Evolutionary conservation across 768 basidiomycete species (phyloP), one percentile per base, ranked within the genome.

Genomic region (Terana coerulea): DNA sequence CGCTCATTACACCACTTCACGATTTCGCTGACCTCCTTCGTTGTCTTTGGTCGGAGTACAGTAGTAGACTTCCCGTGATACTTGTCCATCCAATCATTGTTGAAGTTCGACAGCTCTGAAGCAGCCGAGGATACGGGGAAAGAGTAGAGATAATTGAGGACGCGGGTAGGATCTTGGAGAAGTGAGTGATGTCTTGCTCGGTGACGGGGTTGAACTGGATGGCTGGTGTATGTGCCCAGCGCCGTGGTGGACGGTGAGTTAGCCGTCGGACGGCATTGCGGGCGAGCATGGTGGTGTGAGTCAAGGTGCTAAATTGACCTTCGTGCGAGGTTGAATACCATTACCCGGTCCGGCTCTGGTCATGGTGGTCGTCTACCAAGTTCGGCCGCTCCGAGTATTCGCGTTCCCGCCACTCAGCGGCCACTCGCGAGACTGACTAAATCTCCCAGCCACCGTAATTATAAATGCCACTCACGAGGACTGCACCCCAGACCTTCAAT

Each of bases 71-170:
- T 69, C n/a, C 95, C 97, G 48, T 77, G 78, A 66, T 94, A 98
- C 67, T 95, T 95, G 61, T 86, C 86, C 86, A 97, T 92, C 95
- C 94, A 97, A 67, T 99, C 95, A 57, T 78, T 72, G 67, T 99
- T 98, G 76, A 79, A 95, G 2, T 71, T 75, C 3, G 75, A 75
- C 25, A 98, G 79, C 56, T 97, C 95, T 10, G 82, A 73, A 7
- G 72, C 33, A n/a, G 79, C 52, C 15, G 69, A 59, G 7, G 75
- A 67, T 37, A 56, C 56, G 12, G 86, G 77, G 80, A 61, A 2
- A 88, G 73, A 7, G 86, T 86, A 17, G 89, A 84, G 14, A 91
- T 70, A 48, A 91, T 79, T 28, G 86, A 77, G 4, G 78, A 72
- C 1, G 75, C 68, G 0, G 85, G 74, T 6, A 91, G 78, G 47